These are phyloP conservation scores for Crucibulum laeve DNA, from an alignment of 768 basidiomycete species.

Conservation along the genomic window DNA sequence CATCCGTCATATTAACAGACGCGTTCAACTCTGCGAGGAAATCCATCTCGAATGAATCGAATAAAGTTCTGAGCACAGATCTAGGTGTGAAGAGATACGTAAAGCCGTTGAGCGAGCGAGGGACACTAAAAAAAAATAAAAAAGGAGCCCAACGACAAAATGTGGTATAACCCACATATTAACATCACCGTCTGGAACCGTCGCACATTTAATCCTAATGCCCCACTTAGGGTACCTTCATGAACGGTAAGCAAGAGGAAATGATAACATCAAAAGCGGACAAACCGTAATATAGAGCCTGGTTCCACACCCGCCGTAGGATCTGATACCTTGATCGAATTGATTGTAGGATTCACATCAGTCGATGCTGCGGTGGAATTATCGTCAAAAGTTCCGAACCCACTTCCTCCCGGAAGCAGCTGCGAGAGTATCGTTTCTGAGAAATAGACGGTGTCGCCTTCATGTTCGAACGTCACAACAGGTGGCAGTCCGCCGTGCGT, in stretches of 20 bases:
- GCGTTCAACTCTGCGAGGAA: slow-evolving; percentile 20
- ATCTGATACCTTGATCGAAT: neutral
- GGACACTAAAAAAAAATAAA: slow-evolving; percentile 4
- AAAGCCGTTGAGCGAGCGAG: slow-evolving; percentile 13
- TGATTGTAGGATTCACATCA: slow-evolving; percentile 5
- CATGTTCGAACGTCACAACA: slow-evolving; percentile 25
- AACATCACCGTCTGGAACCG: slow-evolving; percentile 22
- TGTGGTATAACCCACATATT: neutral
- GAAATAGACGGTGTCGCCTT: slow-evolving; percentile 30
- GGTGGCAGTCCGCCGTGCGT: slow-evolving; percentile 27
- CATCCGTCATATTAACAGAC: slow-evolving; percentile 16
- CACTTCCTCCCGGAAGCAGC: slow-evolving; percentile 27
- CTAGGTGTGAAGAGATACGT: slow-evolving; percentile 34
- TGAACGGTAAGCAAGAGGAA: neutral
- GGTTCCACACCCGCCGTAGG: slow-evolving; percentile 14
- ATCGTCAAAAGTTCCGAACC: slow-evolving; percentile 30
- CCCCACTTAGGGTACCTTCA: slow-evolving; percentile 36
- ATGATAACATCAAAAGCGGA: neutral
- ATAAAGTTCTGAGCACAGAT: slow-evolving; percentile 23
- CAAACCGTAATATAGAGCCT: slow-evolving; percentile 23
- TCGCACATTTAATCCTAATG: slow-evolving; percentile 29
- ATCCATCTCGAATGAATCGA: slow-evolving; percentile 24
- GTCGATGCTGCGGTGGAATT: slow-evolving; percentile 16
- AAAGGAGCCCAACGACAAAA: too few species aligned
- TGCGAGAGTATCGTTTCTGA: slow-evolving; percentile 29